Base-by-base conservation (phyloP, 1,139 yeast species). In the Taphrina flavorubra region DNA sequence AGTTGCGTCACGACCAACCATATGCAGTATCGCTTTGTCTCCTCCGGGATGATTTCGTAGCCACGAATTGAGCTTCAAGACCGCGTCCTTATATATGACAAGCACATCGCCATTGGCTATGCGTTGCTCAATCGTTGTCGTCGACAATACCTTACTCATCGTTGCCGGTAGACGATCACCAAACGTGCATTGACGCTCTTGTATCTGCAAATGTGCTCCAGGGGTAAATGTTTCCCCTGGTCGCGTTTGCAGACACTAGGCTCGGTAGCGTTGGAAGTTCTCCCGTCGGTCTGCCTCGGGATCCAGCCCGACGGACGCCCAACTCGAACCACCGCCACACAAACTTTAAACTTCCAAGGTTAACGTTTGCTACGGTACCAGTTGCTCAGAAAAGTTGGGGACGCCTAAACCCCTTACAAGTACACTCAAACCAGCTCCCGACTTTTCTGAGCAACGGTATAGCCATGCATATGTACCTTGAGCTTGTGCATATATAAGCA, bases 1-100 rank as follows among this genome's bases (percentile, higher is more conserved):
- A 0, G 95, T 87, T 10, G 97, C 96, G 78, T 91, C 97, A 70
- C 94, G 80, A 3, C 97, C 97, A 6, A 91, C 84, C 88, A 91
- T 83, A 77, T 91, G 97, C 72, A 81, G 81, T 14, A 91, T 87
- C 0, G 96, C 92, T 74, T 86, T 88, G 72, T 88, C 94, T 10
- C 97, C 97, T 18, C 97, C 97, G 0, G 97, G 97, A 77, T 91
- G 97, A 64, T 75, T 81, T 36, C 81, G 80, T 47, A 91, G 78
- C 97, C 97, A 91, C 11, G 78, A 73, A 68, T 91, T 87, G 70
- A 91, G 80, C 73, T 86, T 84, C 60, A 92, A 80, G 8, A 88
- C 96, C 40, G 79, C 71, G 66, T 82, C 79, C 56, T 87, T 80
- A 76, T 85, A 88, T 1, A 91, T 87, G 49, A 90, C 90, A 40